Evolutionary conservation across 108 stramenopile species (phyloP).

Genomic region (Cylindrotheca fusiformis): DNA sequence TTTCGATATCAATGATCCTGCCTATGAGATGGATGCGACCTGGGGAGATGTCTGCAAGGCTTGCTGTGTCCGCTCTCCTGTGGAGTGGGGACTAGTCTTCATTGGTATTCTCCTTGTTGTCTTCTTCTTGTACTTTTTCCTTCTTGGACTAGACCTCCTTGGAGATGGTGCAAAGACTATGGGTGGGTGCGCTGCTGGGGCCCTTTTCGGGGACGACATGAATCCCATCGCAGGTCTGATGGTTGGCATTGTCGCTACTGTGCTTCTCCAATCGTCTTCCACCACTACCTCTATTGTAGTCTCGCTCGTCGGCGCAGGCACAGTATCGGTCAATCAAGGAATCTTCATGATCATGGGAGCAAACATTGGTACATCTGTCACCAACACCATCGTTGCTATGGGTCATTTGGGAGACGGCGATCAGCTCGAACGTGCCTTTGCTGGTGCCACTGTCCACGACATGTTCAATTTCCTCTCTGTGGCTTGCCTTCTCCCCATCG

Average conservation of each 20-base stretch:
- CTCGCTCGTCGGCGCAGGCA: constrained; percentile 56
- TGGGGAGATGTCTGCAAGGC: constrained; percentile 71
- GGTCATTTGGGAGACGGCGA: constrained; percentile 79
- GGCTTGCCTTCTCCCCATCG: constrained; percentile 71
- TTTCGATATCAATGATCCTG: constrained; percentile 36
- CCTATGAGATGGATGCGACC: constrained; percentile 44
- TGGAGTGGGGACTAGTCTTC: constrained; percentile 53
- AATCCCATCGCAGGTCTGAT: constrained; percentile 84
- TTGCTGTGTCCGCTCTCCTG: constrained; percentile 62
- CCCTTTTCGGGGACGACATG: constrained; percentile 62
- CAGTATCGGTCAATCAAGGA: constrained; percentile 53
- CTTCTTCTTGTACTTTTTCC: constrained; percentile 88
- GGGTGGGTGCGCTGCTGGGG: constrained; percentile 75
- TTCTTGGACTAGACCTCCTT: constrained; percentile 74
- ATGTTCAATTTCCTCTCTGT: constrained; percentile 87
- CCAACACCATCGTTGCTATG: constrained; percentile 84
- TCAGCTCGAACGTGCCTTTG: constrained; percentile 84
- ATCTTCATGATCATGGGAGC: constrained; percentile 92
- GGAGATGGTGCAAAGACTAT: constrained; percentile 78
- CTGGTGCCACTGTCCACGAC: constrained; percentile 90
- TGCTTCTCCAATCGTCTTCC: constrained; percentile 78
- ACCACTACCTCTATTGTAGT: constrained; percentile 88
- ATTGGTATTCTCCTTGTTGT: constrained; percentile 46
- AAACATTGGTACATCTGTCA: constrained; percentile 83
- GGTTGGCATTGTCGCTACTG: constrained; percentile 81